Conservation (phyloP, 148 eudicot species). For the Rhododendron kiyosumense region DNA sequence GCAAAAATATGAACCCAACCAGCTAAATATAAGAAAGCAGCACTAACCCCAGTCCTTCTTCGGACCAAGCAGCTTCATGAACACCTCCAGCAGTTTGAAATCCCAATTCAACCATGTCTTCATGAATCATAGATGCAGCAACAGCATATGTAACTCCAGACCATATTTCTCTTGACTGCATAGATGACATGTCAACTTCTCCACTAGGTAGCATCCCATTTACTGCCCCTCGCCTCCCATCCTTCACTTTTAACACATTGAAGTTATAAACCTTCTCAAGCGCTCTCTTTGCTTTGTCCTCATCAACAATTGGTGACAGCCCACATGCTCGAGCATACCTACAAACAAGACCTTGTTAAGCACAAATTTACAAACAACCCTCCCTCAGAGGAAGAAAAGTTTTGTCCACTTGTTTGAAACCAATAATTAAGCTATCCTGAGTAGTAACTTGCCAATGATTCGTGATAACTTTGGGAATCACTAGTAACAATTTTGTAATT, state of each 20-base stretch:
- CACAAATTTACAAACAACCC: background rate
- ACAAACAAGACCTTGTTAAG: background rate
- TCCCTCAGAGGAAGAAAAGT: background rate
- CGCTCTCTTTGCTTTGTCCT: constrained; percentile 19
- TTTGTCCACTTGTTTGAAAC: background rate
- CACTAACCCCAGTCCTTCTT: constrained; percentile 60
- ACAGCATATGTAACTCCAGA: constrained; percentile 63
- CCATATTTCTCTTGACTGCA: constrained; percentile 50
- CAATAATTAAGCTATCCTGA: background rate
- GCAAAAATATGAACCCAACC: background rate
- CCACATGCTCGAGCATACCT: constrained; percentile 26
- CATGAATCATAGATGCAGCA: constrained; percentile 70
- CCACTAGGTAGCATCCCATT: constrained; percentile 27
- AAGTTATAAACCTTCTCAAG: constrained; percentile 26
- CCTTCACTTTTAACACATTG: constrained; percentile 21
- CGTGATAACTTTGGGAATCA: background rate
- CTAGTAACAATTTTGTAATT: background rate
- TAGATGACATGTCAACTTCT: constrained; percentile 19
- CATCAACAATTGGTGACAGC: constrained; percentile 23
- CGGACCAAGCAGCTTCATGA: constrained; percentile 56
- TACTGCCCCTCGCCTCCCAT: constrained; percentile 25
- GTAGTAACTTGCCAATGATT: background rate
- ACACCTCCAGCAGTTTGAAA: constrained; percentile 57
- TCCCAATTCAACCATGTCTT: constrained; percentile 55
- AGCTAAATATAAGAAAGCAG: background rate